These are phyloP conservation scores for Euphorbia schlechtendalii DNA, from an alignment of 441 rosid species.

Conservation along the genomic window DNA sequence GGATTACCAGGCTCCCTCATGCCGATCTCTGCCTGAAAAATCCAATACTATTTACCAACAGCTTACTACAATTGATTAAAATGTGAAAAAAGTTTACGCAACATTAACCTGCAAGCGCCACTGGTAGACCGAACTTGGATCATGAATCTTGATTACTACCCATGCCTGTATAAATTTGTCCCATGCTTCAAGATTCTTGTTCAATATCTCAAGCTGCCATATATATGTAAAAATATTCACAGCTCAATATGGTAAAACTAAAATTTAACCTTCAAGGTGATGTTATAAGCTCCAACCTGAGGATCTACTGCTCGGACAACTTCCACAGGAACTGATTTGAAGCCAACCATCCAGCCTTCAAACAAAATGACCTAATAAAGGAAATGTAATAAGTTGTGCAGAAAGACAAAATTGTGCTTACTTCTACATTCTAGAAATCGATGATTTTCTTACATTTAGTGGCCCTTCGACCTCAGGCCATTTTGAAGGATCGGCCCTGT, in stretches of 20 bases:
- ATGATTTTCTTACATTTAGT: constrained; percentile 42
- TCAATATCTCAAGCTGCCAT: constrained; percentile 64
- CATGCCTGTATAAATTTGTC: constrained; percentile 75
- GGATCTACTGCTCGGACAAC: constrained; percentile 71
- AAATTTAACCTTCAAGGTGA: constrained; percentile 1
- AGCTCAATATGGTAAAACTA: neutral
- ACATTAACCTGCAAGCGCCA: constrained; percentile 89
- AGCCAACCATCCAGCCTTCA: constrained; percentile 99
- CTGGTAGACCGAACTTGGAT: constrained; percentile 76
- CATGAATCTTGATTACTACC: constrained; percentile 85
- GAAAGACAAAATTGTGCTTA: neutral
- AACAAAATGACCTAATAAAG: constrained; percentile 67
- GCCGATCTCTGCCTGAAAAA: constrained; percentile 77
- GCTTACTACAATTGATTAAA: neutral
- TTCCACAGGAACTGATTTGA: constrained; percentile 60
- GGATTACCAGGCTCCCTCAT: constrained; percentile 82
- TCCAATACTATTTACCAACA: constrained; percentile 1
- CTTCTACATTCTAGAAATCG: constrained; percentile 7
- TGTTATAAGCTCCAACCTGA: constrained; percentile 43
- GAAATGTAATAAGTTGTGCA: too few species aligned
- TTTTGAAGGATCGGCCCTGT: constrained; percentile 67
- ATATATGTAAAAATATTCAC: neutral
- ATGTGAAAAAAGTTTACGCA: neutral
- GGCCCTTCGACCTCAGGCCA: constrained; percentile 98
- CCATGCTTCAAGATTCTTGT: constrained; percentile 90